phyloP scores from a whole-genome alignment of 257 asterid genomes.

The Nicotiana benthamiana region DNA sequence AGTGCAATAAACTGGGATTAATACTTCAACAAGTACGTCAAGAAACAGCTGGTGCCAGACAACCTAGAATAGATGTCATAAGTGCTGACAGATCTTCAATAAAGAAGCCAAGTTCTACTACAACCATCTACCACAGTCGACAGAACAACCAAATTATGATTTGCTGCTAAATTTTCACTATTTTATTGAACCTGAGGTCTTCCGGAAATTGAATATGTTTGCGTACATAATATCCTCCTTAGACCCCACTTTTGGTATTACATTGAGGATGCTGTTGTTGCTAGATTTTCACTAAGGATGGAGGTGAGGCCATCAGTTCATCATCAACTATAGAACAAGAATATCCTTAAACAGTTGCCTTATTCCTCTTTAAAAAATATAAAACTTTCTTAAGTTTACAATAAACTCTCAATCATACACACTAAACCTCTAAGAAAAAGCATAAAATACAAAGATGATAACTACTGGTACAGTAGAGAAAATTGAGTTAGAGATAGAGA shows the following conservation, averaged over 20 bases:
- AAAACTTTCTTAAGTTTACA: background rate
- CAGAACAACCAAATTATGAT: background rate
- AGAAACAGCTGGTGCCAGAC: background rate
- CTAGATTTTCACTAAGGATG: background rate
- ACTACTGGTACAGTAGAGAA: background rate
- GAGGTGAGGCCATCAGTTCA: background rate
- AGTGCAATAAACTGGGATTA: background rate
- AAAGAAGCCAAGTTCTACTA: background rate
- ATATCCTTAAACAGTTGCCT: conserved; percentile 9
- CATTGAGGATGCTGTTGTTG: background rate
- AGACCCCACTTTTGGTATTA: too few relatives aligned
- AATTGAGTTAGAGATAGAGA: conserved; percentile 4
- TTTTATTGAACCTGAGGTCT: too few relatives aligned
- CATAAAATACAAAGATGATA: background rate
- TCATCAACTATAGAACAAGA: conserved; percentile 6
- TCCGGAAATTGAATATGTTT: too few relatives aligned
- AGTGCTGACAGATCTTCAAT: background rate
- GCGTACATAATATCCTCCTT: too few relatives aligned
- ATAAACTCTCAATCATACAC: background rate
- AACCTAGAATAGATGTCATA: background rate
- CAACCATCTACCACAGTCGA: background rate
- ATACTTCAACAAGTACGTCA: background rate
- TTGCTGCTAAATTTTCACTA: background rate
- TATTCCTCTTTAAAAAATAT: background rate
- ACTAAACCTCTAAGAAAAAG: background rate